Percentiles rank a stretch among this genome's conserved stretches.
Evolutionary conservation across 2,329 filamentous ascomycete genomes (phyloP).

Genomic region (Phaeosphaeria sp.): DNA sequence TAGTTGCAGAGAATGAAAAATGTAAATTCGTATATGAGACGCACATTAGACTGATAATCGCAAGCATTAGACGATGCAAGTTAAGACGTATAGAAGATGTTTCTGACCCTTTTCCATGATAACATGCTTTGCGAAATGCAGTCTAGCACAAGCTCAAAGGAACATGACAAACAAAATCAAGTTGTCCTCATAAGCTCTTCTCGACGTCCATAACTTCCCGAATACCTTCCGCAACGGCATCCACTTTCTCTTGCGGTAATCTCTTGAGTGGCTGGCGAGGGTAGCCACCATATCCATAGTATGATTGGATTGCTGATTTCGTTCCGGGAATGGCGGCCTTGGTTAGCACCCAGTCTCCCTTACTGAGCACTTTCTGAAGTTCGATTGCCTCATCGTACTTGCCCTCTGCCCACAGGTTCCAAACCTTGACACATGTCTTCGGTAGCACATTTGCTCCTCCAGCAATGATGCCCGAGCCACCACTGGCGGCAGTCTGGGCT

Average conservation of each 20-base stretch:
- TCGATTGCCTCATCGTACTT: constrained; percentile 77
- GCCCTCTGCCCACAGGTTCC: constrained; percentile 76
- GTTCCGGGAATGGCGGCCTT: constrained; percentile 86
- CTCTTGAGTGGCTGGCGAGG: constrained; percentile 76
- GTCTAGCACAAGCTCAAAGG: not conserved
- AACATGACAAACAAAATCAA: constrained; percentile 3
- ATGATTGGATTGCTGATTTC: constrained; percentile 80
- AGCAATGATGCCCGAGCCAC: constrained; percentile 84
- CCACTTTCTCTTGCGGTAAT: constrained; percentile 64
- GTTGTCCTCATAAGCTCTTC: constrained; percentile 46
- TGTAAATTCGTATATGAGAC: no score
- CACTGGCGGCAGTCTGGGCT: constrained; percentile 78
- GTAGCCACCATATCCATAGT: constrained; percentile 81
- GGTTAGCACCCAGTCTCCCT: constrained; percentile 82
- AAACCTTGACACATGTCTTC: constrained; percentile 79
- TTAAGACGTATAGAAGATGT: not conserved
- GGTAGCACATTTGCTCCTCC: constrained; percentile 87
- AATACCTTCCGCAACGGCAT: constrained; percentile 50
- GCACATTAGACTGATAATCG: no score
- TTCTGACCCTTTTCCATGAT: not conserved
- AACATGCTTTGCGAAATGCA: not conserved
- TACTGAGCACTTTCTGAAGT: constrained; percentile 78
- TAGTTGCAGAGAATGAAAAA: no score
- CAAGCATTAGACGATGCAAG: not conserved
- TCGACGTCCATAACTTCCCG: constrained; percentile 72